phyloP scores from a whole-genome alignment of 148 eudicot species.

The Rhododendron ferrugineum region DNA sequence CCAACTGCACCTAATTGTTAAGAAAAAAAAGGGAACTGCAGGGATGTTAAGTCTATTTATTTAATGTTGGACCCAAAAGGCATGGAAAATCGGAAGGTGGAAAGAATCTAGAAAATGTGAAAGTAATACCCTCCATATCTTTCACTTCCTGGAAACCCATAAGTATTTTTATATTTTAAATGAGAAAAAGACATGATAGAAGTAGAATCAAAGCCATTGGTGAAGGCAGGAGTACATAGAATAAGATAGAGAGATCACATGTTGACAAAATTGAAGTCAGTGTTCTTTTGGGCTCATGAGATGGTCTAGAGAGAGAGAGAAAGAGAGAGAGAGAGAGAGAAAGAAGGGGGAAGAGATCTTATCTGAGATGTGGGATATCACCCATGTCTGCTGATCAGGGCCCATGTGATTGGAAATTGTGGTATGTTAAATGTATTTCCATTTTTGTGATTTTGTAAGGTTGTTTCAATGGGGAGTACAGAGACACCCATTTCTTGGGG shows the following conservation, averaged over 20 bases:
- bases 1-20: not conserved
- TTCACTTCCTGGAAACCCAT: not conserved
- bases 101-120: not conserved
- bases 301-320: constrained; percentile 14
- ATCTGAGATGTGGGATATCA: constrained; percentile 23
- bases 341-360: constrained; percentile 12
- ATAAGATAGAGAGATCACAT: not conserved
- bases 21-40: not conserved
- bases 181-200: not conserved
- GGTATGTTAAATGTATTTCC: not conserved
- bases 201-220: constrained; percentile 22
- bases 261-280: constrained; percentile 2
- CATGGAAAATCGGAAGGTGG: not conserved
- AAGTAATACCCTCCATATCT: not conserved
- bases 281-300: constrained; percentile 10
- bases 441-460: constrained; percentile 5
- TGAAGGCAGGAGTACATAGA: not conserved
- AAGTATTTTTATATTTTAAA: not conserved
- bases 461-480: constrained; percentile 12
- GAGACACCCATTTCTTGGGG: not conserved
- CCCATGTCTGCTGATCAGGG: constrained; percentile 4
- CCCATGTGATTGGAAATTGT: constrained; percentile 1
- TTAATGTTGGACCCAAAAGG: not conserved
- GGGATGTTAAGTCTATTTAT: not conserved
- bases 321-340: not conserved